Evolutionary conservation across 2,329 filamentous ascomycete species (phyloP).

Genomic region (Nemania serpens): DNA sequence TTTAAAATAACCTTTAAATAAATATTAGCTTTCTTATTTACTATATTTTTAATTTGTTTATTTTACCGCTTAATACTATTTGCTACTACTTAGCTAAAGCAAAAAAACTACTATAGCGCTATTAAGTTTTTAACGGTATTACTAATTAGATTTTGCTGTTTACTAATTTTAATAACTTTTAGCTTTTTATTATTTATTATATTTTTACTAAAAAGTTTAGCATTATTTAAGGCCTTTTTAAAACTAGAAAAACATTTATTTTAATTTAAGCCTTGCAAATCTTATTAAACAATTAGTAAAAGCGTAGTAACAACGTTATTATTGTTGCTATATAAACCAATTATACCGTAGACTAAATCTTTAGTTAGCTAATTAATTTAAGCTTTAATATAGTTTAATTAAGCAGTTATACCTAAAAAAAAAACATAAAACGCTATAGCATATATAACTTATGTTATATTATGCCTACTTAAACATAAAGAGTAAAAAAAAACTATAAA

Average conservation of each 20-base stretch:
- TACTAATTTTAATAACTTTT: too few species aligned
- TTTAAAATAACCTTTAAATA: constrained; percentile 40
- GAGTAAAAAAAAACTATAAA: constrained; percentile 33
- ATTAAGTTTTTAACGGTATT: constrained; percentile 35
- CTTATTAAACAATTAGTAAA: constrained; percentile 62
- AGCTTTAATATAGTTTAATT: constrained; percentile 62
- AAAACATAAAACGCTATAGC: constrained; percentile 67
- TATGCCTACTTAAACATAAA: constrained; percentile 16
- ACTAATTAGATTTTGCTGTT: constrained; percentile 34
- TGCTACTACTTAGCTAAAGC: constrained; percentile 27
- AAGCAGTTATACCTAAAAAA: constrained; percentile 71
- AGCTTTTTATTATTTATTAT: too few species aligned
- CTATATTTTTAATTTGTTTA: constrained; percentile 31
- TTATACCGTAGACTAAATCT: constrained; percentile 83
- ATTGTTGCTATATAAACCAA: constrained; percentile 88
- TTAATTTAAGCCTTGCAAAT: constrained; percentile 73
- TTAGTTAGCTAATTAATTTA: constrained; percentile 61
- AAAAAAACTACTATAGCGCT: constrained; percentile 25
- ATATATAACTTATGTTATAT: constrained; percentile 63
- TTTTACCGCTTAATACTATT: constrained; percentile 19
- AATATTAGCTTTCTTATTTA: constrained; percentile 43
- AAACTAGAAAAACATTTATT: constrained; percentile 77
- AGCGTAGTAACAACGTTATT: constrained; percentile 65
- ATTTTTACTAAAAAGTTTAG: too few species aligned
- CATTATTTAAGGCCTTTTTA: constrained; percentile 82